These are phyloP conservation scores for Jatropha curcas DNA, from an alignment of 345 rosid species.

Conservation along the genomic window DNA sequence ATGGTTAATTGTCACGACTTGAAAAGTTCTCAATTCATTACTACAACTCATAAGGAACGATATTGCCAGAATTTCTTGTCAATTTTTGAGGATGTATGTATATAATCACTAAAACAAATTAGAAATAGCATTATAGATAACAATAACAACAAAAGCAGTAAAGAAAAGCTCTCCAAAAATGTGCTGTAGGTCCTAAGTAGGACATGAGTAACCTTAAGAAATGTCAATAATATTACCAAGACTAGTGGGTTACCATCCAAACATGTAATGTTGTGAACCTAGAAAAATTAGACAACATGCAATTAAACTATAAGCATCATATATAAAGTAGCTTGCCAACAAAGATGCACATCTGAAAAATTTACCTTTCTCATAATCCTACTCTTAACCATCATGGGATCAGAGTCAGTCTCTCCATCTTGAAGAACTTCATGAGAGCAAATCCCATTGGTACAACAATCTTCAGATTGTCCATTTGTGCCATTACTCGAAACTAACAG, in stretches of 20 bases:
- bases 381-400: constrained; percentile 30
- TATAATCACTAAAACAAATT: neutral
- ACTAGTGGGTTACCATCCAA: constrained; percentile 10
- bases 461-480: constrained; percentile 40
- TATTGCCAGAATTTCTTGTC: neutral
- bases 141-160: neutral
- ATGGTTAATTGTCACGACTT: constrained; percentile 8
- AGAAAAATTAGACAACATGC: constrained; percentile 9
- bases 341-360: neutral
- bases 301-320: constrained; percentile 6
- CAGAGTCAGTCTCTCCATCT: constrained; percentile 46
- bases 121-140: neutral
- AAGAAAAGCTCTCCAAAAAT: neutral
- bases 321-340: neutral
- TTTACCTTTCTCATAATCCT: constrained; percentile 81
- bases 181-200: neutral
- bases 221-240: constrained; percentile 18
- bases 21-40: constrained; percentile 6
- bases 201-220: neutral
- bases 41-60: neutral
- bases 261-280: constrained; percentile 7
- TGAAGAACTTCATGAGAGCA: constrained; percentile 90
- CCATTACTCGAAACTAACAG: constrained; percentile 35
- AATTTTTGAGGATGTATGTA: neutral
- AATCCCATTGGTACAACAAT: constrained; percentile 57